Conservation (phyloP, 1,139 yeast species). For the Sugiyamaella paludigena region DNA sequence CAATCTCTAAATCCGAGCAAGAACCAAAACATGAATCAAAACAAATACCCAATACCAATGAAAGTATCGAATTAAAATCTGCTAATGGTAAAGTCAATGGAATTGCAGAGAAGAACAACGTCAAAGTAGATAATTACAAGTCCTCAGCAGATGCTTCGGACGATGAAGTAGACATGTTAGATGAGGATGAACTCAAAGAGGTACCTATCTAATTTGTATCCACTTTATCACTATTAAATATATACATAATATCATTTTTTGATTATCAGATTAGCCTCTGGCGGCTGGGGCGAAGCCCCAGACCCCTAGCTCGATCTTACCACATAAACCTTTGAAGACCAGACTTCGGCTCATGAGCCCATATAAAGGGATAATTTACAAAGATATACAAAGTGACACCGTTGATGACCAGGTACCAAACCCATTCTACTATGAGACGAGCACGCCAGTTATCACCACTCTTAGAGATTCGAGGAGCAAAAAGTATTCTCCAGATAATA, state of each 20-base stretch:
- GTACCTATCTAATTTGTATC: constrained; percentile 22
- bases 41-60: background rate
- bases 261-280: constrained; percentile 5
- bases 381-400: constrained; percentile 54
- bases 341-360: constrained; percentile 55
- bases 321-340: constrained; percentile 80
- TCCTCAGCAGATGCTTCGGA: constrained; percentile 18
- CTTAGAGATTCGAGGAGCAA: constrained; percentile 5
- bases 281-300: constrained; percentile 2
- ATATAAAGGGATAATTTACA: constrained; percentile 58
- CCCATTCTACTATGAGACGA: constrained; percentile 53
- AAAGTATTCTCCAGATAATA: constrained; percentile 56
- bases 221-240: background rate
- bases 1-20: background rate
- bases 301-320: constrained; percentile 43
- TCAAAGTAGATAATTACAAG: no score
- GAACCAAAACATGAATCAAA: background rate
- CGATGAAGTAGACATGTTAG: constrained; percentile 25
- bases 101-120: constrained; percentile 4
- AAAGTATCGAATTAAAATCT: constrained; percentile 1
- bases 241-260: background rate
- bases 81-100: background rate
- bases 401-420: constrained; percentile 61
- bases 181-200: constrained; percentile 25
- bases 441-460: background rate